Percentiles rank a stretch among this genome's conserved stretches.
Evolutionary conservation across 768 basidiomycete species (phyloP).

Genomic region (Pholiota conissans): DNA sequence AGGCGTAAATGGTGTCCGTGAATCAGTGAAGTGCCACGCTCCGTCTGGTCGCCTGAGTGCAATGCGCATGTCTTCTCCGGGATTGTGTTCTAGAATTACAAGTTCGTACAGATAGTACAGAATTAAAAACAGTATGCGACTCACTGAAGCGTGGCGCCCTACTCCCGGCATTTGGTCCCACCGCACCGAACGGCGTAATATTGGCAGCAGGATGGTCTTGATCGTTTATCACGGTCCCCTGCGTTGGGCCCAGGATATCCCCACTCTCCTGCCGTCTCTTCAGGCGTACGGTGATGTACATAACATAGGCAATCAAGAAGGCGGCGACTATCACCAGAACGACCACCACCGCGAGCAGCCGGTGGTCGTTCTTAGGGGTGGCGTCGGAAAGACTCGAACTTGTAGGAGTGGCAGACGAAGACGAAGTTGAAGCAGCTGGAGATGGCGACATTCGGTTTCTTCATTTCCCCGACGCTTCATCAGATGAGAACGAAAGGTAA

Average conservation of each 20-base stretch:
- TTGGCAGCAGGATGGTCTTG: constrained; percentile 37
- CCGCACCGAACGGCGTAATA: constrained; percentile 42
- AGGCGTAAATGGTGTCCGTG: constrained; percentile 40
- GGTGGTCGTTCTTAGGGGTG: constrained; percentile 26
- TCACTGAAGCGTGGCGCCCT: constrained; percentile 40
- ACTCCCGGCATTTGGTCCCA: constrained; percentile 20
- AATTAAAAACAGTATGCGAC: constrained; percentile 13
- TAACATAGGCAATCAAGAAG: constrained; percentile 28
- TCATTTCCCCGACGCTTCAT: not conserved
- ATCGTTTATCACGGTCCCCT: constrained; percentile 28
- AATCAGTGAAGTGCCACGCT: constrained; percentile 53
- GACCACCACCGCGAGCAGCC: constrained; percentile 29
- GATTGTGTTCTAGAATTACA: constrained; percentile 40
- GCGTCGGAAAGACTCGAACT: constrained; percentile 1
- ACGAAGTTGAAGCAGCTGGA: not conserved
- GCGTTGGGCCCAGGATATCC: constrained; percentile 25
- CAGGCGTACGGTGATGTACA: constrained; percentile 32
- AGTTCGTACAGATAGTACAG: not conserved
- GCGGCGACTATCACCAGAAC: constrained; percentile 30
- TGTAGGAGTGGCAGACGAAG: not conserved
- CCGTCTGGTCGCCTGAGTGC: constrained; percentile 53
- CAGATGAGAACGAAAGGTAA: not conserved
- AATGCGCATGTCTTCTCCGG: constrained; percentile 59
- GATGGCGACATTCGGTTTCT: constrained; percentile 11
- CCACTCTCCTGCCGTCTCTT: constrained; percentile 26